Base-by-base conservation (phyloP, 345 rosid genomes). In the Salix caprea region DNA sequence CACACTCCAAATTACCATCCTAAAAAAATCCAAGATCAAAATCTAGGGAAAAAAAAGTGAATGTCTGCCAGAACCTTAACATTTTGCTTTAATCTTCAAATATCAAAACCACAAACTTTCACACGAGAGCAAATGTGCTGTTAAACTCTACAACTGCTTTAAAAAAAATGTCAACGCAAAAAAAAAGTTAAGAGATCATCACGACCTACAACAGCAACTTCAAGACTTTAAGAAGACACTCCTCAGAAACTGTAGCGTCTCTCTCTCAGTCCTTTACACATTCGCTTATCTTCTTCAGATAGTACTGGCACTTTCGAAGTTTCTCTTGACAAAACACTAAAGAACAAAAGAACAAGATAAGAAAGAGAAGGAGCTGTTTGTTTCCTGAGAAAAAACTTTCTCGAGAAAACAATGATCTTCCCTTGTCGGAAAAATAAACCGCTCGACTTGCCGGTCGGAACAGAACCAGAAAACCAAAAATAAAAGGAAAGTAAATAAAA, bases 161-260 rank as follows among this genome's bases (percentile, higher is more conserved):
- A 40, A 24, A 23, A 75, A 18, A 40, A 40, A 30, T 5, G 32
- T n/a, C 16, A 52, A 34, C 3, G 48, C 10, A n/a, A 12, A 60
- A 70, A 7, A 74, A 48, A 1, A 11, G 28, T n/a, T 58, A 36
- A 46, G 79, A 82, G 86, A 82, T 86, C 86, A 82, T 86, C 87
- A 84, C 81, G 81, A 88, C 88, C 90, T 88, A 84, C 44, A 77
- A 73, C 66, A 76, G 69, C 64, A 67, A 71, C 74, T 68, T 71
- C 44, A 39, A 21, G 39, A 77, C 76, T 69, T 73, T 67, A 60
- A 74, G 24, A 72, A 67, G 66, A 75, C 71, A 76, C 76, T 74
- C 58, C 21, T 15, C 70, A 81, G 71, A 61, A 74, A 74, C 48
- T 70, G 67, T 36, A 60, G 76, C 72, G 26, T 64, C 58, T 78